phyloP scores from a whole-genome alignment of 805 yeast genomes.

The Pichia thaimueangensis region DNA sequence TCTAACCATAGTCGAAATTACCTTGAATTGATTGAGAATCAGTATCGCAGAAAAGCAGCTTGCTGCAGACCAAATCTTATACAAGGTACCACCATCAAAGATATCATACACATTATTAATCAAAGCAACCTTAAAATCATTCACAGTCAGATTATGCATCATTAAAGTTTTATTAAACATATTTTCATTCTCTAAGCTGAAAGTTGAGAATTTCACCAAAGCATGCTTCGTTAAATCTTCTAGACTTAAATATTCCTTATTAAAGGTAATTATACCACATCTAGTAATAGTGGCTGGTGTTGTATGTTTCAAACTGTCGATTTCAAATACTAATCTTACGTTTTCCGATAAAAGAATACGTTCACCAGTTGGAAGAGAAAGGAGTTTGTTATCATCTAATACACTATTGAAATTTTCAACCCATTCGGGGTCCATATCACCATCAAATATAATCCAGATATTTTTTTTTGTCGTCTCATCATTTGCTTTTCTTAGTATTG shows the following conservation, averaged over 20 bases:
- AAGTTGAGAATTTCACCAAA: too few relatives aligned
- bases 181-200: slow-evolving; percentile 17
- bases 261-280: slow-evolving; percentile 83
- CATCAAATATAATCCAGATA: slow-evolving; percentile 83
- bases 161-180: slow-evolving; percentile 3
- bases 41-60: neutral
- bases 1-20: neutral
- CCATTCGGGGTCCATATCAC: slow-evolving; percentile 93
- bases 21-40: neutral
- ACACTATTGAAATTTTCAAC: slow-evolving; percentile 87
- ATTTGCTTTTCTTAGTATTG: slow-evolving; percentile 50
- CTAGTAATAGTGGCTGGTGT: slow-evolving; percentile 92
- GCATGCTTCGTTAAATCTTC: too few relatives aligned
- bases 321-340: slow-evolving; percentile 69
- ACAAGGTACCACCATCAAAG: slow-evolving; percentile 15
- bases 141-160: neutral
- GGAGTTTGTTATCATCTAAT: slow-evolving; percentile 74
- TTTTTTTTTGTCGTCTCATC: slow-evolving; percentile 53
- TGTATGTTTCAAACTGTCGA: slow-evolving; percentile 54
- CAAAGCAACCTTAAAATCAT: slow-evolving; percentile 7
- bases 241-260: too few relatives aligned
- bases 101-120: slow-evolving; percentile 3
- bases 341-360: slow-evolving; percentile 61
- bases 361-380: slow-evolving; percentile 89
- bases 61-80: slow-evolving; percentile 15